A percentile compares a stretch with the other conserved stretches of the same genome.
Conservation (phyloP, 1,284 basidiomycete species). For the Fistulinella cinereoalba region DNA sequence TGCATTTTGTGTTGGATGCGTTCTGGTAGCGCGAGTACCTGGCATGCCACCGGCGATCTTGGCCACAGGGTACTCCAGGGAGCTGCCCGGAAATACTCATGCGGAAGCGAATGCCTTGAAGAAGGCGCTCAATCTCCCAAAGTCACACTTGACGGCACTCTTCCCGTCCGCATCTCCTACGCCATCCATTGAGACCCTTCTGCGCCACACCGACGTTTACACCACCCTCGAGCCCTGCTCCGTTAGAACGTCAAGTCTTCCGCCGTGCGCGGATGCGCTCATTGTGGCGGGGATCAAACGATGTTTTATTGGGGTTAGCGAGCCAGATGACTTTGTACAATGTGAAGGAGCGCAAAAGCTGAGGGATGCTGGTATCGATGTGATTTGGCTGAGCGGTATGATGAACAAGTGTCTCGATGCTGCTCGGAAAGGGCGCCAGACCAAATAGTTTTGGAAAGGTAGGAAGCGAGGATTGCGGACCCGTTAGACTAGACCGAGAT, state of each 20-base stretch:
- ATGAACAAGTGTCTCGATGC: constrained; percentile 73
- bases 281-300: constrained; percentile 68
- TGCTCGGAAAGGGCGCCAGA: constrained; percentile 59
- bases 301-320: constrained; percentile 88
- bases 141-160: constrained; percentile 41
- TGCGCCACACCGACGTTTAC: constrained; percentile 72
- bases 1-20: constrained; percentile 95
- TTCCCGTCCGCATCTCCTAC: constrained; percentile 38
- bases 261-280: constrained; percentile 85
- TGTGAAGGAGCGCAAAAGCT: constrained; percentile 86
- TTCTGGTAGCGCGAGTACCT: constrained; percentile 57
- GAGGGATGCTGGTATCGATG: constrained; percentile 70
- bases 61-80: constrained; percentile 86
- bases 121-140: constrained; percentile 59
- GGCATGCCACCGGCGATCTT: constrained; percentile 51
- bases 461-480: too few relatives aligned
- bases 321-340: constrained; percentile 93
- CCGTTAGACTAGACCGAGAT: too few relatives aligned
- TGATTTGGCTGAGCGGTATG: constrained; percentile 72
- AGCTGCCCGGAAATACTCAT: constrained; percentile 94
- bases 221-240: constrained; percentile 99
- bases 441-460: not conserved
- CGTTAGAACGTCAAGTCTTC: constrained; percentile 81
- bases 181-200: constrained; percentile 42
- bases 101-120: constrained; percentile 93